Conservation (phyloP, 129 eudicot genomes). For the Escallonia rubra region DNA sequence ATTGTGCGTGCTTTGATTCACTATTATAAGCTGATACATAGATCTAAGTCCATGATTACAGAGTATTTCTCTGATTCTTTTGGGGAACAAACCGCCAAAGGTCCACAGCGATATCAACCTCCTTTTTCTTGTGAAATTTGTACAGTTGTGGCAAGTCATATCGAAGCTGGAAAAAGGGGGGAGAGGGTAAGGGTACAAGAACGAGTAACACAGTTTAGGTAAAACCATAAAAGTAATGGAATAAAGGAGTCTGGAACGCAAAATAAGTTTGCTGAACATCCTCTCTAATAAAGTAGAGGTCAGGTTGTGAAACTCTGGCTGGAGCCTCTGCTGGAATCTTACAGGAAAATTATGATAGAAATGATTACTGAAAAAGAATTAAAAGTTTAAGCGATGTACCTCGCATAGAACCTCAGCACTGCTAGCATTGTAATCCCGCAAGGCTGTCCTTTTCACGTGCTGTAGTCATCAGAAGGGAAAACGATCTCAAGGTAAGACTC, state of each 20-base stretch:
- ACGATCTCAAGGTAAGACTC: neutral
- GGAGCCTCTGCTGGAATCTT: neutral
- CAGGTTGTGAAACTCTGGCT: neutral
- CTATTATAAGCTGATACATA: too few species aligned
- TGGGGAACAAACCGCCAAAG: conserved; percentile 94
- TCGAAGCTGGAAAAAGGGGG: conserved; percentile 52
- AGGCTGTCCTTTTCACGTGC: conserved; percentile 74
- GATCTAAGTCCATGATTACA: neutral
- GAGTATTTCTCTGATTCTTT: conserved; percentile 11
- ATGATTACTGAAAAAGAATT: neutral
- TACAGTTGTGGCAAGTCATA: conserved; percentile 81
- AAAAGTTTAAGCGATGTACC: conserved; percentile 33
- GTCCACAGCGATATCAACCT: conserved; percentile 87
- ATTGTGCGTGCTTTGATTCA: too few species aligned
- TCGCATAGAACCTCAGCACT: conserved; percentile 94
- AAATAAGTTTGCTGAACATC: too few species aligned
- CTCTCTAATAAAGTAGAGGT: too few species aligned
- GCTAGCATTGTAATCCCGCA: conserved; percentile 73
- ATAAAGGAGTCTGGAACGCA: too few species aligned
- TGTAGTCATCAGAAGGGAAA: conserved; percentile 17
- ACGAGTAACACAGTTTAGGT: too few species aligned
- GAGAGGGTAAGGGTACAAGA: neutral
- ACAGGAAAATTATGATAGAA: neutral
- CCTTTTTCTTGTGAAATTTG: conserved; percentile 97
- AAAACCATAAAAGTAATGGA: too few species aligned